These are phyloP conservation scores for Astrocystis sublimbata DNA, from an alignment of 495 filamentous ascomycete species.

Conservation along the genomic window DNA sequence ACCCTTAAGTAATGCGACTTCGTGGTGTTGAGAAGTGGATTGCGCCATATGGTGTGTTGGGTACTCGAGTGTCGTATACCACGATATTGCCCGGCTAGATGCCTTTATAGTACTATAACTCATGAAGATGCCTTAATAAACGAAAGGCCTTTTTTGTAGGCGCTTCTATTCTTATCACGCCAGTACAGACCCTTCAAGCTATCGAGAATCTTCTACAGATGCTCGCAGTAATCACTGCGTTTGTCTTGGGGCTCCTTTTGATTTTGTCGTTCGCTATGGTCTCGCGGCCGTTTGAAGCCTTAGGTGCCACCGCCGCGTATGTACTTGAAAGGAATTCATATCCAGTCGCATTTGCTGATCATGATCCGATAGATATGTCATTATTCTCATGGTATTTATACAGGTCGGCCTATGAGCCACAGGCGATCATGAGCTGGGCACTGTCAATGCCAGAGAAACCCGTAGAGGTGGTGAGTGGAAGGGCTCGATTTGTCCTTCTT, in stretches of 20 bases:
- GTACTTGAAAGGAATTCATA: background rate
- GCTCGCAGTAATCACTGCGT: background rate
- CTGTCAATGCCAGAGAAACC: no score
- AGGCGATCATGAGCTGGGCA: no score
- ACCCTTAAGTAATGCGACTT: no score
- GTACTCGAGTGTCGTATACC: no score
- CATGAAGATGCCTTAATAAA: no score
- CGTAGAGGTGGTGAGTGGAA: no score
- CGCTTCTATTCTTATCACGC: background rate
- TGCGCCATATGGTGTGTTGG: no score
- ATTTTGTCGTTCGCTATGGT: background rate
- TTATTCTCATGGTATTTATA: background rate
- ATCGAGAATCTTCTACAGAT: background rate
- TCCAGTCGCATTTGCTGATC: background rate
- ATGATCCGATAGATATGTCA: background rate
- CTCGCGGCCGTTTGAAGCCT: background rate
- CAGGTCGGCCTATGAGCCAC: no score
- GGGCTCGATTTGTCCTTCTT: no score
- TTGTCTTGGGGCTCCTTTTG: background rate
- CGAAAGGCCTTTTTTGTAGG: background rate
- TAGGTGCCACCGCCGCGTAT: background rate
- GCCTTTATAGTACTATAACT: no score
- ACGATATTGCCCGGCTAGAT: no score
- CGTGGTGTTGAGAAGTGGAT: no score
- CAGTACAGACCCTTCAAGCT: background rate